These are phyloP conservation scores for Arachnopeziza araneosa DNA, from an alignment of 2,329 filamentous ascomycete species.

Conservation along the genomic window DNA sequence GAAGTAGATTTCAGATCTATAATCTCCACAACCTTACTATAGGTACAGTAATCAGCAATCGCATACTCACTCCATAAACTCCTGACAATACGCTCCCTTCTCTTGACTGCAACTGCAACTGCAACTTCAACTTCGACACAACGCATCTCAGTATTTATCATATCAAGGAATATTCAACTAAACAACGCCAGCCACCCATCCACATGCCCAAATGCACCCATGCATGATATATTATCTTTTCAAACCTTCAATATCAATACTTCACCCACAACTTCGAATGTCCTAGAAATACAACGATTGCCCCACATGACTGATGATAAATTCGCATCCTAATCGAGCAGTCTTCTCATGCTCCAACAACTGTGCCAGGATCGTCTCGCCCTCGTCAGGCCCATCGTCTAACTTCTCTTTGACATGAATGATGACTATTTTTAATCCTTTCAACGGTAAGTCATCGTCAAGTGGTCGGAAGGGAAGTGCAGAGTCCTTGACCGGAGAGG, in stretches of 20 bases:
- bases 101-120: too few species aligned
- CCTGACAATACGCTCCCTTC: too few species aligned
- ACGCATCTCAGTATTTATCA: not conserved
- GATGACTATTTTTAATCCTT: conserved; percentile 73
- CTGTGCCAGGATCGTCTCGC: conserved; percentile 64
- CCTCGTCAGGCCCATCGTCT: conserved; percentile 59
- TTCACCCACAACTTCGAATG: not conserved
- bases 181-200: not conserved
- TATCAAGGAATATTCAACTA: not conserved
- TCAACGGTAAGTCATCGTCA: conserved; percentile 38
- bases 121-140: too few species aligned
- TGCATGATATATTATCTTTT: not conserved
- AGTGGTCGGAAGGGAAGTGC: not conserved
- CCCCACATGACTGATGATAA: conserved; percentile 64
- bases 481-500: too few species aligned
- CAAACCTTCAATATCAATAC: too few species aligned
- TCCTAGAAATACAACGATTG: conserved; percentile 41
- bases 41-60: not conserved
- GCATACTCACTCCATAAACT: not conserved
- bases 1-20: not conserved
- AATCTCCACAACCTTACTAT: not conserved
- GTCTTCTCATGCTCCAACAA: conserved; percentile 55
- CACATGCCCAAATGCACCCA: not conserved
- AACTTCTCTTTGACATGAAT: conserved; percentile 93
- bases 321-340: conserved; percentile 66